Percentiles rank a stretch among this genome's conserved stretches.
phyloP scores from a whole-genome alignment of 2,329 filamentous ascomycete genomes.

The Pleoardoris graminearum region DNA sequence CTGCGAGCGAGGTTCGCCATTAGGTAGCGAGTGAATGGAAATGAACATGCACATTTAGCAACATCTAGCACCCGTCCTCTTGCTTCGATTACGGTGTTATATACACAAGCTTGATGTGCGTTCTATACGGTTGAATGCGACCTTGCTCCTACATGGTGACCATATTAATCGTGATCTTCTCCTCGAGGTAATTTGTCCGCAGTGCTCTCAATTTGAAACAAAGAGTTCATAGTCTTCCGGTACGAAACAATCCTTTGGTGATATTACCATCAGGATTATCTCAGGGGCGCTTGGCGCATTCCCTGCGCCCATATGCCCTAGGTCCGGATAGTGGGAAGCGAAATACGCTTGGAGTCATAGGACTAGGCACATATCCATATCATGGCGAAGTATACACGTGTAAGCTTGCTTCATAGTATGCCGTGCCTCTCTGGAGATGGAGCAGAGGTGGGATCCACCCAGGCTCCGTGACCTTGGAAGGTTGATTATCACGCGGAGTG shows the following conservation, averaged over 20 bases:
- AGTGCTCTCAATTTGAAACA: no score
- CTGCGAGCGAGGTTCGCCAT: neutral
- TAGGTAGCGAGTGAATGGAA: neutral
- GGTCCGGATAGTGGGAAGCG: neutral
- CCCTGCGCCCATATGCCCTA: no score
- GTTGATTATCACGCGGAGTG: no score
- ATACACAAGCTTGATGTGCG: neutral
- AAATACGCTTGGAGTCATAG: neutral
- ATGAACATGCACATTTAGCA: constrained; percentile 1
- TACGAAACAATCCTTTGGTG: no score
- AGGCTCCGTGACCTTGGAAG: neutral
- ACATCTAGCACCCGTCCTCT: neutral
- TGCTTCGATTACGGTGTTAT: no score
- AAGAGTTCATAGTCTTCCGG: no score
- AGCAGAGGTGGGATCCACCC: neutral
- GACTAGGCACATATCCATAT: neutral
- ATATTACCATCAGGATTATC: neutral
- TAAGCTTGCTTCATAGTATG: neutral
- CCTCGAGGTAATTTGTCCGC: no score
- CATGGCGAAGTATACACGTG: neutral
- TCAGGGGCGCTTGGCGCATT: neutral
- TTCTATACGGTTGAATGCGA: no score
- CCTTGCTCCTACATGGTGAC: no score
- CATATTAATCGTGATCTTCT: no score
- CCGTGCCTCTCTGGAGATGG: neutral